Conservation (phyloP, 768 basidiomycete genomes). For the Pisolithus tinctorius region DNA sequence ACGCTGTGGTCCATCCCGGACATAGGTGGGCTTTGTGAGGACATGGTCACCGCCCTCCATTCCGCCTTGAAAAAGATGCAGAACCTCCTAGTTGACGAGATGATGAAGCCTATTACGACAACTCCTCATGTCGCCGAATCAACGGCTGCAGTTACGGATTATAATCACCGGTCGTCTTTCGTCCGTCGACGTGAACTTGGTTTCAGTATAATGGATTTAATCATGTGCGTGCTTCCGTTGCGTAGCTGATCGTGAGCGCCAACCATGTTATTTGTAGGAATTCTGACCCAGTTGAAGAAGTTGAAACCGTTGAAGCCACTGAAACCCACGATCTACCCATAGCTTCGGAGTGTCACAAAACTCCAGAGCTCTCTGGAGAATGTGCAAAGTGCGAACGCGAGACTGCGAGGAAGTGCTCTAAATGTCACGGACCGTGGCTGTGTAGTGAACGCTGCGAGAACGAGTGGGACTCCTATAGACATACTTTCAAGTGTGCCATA, state of each 20-base stretch:
- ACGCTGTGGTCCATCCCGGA: slow-evolving; percentile 2
- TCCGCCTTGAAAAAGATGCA: not conserved
- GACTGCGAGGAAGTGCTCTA: not conserved
- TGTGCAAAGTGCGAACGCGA: not conserved
- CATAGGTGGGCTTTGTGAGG: not conserved
- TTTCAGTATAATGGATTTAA: not conserved
- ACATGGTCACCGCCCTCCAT: not conserved
- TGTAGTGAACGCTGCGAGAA: not conserved
- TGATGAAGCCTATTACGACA: not conserved
- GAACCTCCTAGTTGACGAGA: not conserved
- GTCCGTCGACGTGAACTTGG: not conserved
- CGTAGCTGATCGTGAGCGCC: not conserved
- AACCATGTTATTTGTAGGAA: not conserved
- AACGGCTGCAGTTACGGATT: not conserved
- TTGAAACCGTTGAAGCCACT: not conserved
- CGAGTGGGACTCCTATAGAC: not conserved
- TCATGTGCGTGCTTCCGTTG: not conserved
- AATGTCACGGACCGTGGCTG: not conserved
- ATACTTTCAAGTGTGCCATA: not conserved
- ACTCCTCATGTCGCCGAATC: not conserved
- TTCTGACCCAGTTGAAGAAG: not conserved
- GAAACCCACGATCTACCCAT: too few species aligned
- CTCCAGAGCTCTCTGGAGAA: not conserved
- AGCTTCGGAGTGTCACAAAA: not conserved
- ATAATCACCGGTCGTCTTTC: not conserved